Conservation (phyloP, 306 rosid species). For the Benincasa hispida region DNA sequence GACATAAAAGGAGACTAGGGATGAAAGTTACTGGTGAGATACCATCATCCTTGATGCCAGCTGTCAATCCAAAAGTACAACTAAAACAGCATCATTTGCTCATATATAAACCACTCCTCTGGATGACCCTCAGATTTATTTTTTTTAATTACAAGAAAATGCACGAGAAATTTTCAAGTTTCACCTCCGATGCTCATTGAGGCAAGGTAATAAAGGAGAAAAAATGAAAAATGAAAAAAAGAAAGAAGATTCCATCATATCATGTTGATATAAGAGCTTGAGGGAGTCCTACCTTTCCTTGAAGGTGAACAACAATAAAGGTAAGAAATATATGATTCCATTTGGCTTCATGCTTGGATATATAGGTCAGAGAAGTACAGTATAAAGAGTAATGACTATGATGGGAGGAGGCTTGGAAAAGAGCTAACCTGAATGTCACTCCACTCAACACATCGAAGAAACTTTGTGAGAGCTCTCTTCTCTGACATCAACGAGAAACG, state of each 20-base stretch:
- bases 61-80: background rate
- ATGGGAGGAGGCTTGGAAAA: background rate
- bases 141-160: background rate
- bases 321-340: background rate
- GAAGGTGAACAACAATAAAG: background rate
- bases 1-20: background rate
- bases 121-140: background rate
- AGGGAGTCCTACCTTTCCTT: background rate
- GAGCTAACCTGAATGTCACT: constrained; percentile 80
- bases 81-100: background rate
- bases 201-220: background rate
- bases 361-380: background rate
- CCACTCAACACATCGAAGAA: constrained; percentile 97
- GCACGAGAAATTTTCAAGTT: background rate
- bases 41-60: background rate
- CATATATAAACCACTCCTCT: background rate
- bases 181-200: background rate
- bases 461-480: constrained; percentile 98
- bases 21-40: background rate
- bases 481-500: constrained; percentile 98
- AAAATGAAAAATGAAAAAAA: no score
- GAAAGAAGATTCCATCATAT: background rate
- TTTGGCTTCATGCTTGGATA: background rate
- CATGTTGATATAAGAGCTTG: background rate
- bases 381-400: background rate